Evolutionary conservation across 1,284 basidiomycete genomes (phyloP).

Genomic region (Rhodotorula sp.): DNA sequence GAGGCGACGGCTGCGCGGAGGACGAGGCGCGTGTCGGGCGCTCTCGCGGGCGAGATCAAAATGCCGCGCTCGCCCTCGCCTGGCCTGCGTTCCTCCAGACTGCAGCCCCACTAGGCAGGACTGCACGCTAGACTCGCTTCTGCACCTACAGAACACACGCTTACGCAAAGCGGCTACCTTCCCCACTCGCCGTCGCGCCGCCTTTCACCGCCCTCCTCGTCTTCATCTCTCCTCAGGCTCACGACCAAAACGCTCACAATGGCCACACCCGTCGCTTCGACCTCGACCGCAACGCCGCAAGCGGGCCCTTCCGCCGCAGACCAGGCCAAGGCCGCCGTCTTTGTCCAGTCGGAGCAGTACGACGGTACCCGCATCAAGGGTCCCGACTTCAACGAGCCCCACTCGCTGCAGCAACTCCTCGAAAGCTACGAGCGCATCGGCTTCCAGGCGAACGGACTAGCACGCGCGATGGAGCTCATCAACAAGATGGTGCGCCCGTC

Average conservation of each 20-base stretch:
- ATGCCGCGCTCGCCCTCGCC: neutral
- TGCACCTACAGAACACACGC: too few relatives aligned
- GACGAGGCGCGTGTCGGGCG: neutral
- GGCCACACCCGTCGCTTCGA: neutral
- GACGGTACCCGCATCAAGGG: slow-evolving; percentile 76
- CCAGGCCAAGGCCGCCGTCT: slow-evolving; percentile 38
- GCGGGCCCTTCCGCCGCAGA: slow-evolving; percentile 9
- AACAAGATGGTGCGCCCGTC: slow-evolving; percentile 71
- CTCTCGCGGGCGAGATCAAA: neutral
- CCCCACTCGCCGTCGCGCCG: neutral
- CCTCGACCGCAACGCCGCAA: neutral
- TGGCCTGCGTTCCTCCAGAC: too few relatives aligned
- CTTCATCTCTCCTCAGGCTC: neutral
- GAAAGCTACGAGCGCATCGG: slow-evolving; percentile 84
- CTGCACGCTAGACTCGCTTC: neutral
- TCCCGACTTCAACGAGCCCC: slow-evolving; percentile 75
- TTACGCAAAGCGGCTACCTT: neutral
- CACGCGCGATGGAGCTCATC: slow-evolving; percentile 84
- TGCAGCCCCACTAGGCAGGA: too few relatives aligned
- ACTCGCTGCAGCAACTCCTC: slow-evolving; percentile 73
- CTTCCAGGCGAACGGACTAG: slow-evolving; percentile 91
- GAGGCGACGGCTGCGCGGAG: too few relatives aligned
- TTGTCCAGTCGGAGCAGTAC: slow-evolving; percentile 38
- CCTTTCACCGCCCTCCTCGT: neutral
- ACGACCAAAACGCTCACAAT: neutral